Base-by-base conservation (phyloP, 768 basidiomycete genomes). In the Piloderma croceum region DNA sequence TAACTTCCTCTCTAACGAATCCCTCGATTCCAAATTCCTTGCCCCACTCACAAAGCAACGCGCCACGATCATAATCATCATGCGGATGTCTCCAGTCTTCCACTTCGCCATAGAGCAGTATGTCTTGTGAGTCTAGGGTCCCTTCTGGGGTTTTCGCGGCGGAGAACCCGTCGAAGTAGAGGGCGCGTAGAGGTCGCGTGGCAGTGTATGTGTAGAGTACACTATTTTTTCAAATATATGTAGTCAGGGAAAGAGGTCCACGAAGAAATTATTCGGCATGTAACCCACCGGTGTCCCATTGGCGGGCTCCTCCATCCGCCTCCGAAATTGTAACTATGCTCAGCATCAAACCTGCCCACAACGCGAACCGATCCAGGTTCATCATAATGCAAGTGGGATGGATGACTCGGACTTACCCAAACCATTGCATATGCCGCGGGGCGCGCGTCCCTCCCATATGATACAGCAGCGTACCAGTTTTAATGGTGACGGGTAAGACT, bases 91-190 rank as follows among this genome's bases (percentile, higher is more conserved):
- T 9, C 15, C 27, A 9, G 9, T 29, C 15, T 10, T 25, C 31
- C 17, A 27, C 19, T 17, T 41, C 34, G 5, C 55, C 55, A 56
- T 60, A 59, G 3, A 42, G 7, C 24, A 63, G 1, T 3, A 63
- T 19, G 43, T 64, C 61, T 29, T 63, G 61, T 1, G 52, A 37
- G 18, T 63, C 61, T 42, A 58, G 22, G 2, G 51, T 29, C 9
- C 60, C 61, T 6, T 36, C 40, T 3, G 21, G 7, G 31, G 54
- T 36, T 29, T 41, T 41, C 13, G 23, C 45, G 22, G 44, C 47
- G n/a, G 43, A 36, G 4, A n/a, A 36, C 3, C 47, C 47, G 5
- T 48, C 47, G 20, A 48, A 48, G 23, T 48, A 48, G 5, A 46
- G 23, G 7, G 46, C 19, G 21, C 40, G 39, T 5, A 48, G 31